Evolutionary conservation across 2,329 filamentous ascomycete genomes (phyloP), one percentile per base, ranked within the genome.

Genomic region (Clarireedia paspali): DNA sequence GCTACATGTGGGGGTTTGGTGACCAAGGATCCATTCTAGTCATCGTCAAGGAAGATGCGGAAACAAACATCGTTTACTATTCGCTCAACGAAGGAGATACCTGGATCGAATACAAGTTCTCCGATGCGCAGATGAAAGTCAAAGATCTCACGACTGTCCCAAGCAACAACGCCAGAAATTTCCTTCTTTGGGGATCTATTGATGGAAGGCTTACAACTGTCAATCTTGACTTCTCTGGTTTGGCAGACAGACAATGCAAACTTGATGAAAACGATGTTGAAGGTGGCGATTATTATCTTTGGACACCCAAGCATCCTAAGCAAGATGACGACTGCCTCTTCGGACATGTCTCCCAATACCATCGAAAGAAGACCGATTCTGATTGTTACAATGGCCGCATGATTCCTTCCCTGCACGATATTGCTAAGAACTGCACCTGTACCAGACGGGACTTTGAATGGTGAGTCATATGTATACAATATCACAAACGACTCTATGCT

Each of bases 11-110:
- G 90, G 89, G 95, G 67, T 96, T 90, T 69, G 95, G 94, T 57
- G 95, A 99, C 65, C 90, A 96, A 70, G 94, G 94, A 27, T 94
- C 90, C 5, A 87, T 97, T 64, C 83, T 97, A 59, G 89, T 95
- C 44, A 85, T 99, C 49, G 91, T 92, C 23, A 82, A 87, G 66
- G 83, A 90, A 56, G 77, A 80, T 14, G 79, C 79, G 52, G 77
- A 82, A 51, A 90, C 87, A 4, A 86, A 88, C 53, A 73, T 75
- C 2, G 73, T 95, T 42, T 83, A 82, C 57, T 96, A 94, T 73
- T 87, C 89, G 15, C 75, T 85, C 10, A 87, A 99, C 67, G 87
- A 92, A 67, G 94, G 95, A 59, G 74, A 81, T 45, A 87, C 77
- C 1, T 99, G 94, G 94, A 73, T 75, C 20, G 80, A 89, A 51